Conservation (phyloP, 2,329 filamentous ascomycete genomes). For the Xylaria sp. region DNA sequence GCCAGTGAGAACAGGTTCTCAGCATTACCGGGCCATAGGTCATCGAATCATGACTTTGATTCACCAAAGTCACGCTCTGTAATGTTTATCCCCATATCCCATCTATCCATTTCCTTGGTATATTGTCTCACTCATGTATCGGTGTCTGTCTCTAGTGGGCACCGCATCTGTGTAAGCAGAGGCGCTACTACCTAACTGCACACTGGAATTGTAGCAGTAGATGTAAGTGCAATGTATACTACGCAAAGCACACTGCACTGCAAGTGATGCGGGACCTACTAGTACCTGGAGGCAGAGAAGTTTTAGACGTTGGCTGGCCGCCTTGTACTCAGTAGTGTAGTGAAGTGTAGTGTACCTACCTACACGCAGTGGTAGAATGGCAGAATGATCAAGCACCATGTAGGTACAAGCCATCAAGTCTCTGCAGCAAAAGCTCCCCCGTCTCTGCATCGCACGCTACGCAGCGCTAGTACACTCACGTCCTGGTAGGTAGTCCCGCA, state of each 20-base stretch:
- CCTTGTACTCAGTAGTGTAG: too few species aligned
- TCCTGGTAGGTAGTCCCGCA: slow-evolving; percentile 39
- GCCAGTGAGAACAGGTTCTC: slow-evolving; percentile 35
- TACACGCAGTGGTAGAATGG: not conserved
- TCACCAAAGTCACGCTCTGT: not conserved
- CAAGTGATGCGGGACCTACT: slow-evolving; percentile 12
- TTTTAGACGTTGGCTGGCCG: slow-evolving; percentile 13
- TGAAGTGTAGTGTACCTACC: too few species aligned
- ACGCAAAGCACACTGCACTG: not conserved
- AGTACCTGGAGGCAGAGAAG: slow-evolving; percentile 24
- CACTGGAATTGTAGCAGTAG: not conserved
- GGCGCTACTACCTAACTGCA: not conserved
- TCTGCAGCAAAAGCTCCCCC: slow-evolving; percentile 38
- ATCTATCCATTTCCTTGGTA: not conserved
- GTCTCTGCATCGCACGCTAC: slow-evolving; percentile 44
- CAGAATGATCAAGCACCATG: slow-evolving; percentile 38
- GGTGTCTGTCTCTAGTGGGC: not conserved
- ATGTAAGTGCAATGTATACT: not conserved
- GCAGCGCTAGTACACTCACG: not conserved
- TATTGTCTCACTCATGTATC: slow-evolving; percentile 11
- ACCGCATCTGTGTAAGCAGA: not conserved
- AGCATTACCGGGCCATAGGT: slow-evolving; percentile 8
- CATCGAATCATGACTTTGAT: not conserved
- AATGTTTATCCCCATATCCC: not conserved
- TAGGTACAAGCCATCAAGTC: slow-evolving; percentile 45